Evolutionary conservation across 139 green algal species (phyloP).

Genomic region (Chlamydomonas sphaeroides): DNA sequence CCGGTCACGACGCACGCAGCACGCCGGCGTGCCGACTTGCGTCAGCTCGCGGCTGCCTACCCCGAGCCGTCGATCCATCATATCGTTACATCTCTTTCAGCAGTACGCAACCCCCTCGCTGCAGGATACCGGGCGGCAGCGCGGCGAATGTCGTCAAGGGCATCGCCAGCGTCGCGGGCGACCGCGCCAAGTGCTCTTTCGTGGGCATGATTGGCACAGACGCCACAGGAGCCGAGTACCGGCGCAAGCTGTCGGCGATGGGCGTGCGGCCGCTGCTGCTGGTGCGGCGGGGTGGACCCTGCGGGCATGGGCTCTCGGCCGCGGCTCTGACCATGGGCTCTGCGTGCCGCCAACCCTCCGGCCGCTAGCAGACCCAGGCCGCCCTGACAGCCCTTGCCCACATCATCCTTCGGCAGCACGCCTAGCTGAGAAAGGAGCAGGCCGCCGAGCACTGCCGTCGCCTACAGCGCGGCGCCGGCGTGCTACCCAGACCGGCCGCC

Average conservation of each 20-base stretch:
- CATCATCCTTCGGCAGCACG: too few relatives aligned
- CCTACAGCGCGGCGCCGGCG: too few relatives aligned
- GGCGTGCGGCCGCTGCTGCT: slow-evolving; percentile 71
- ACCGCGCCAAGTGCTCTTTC: slow-evolving; percentile 49
- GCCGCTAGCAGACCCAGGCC: too few relatives aligned
- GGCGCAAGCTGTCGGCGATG: slow-evolving; percentile 52
- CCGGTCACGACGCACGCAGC: too few relatives aligned
- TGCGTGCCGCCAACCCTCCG: background rate
- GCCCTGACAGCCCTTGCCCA: background rate
- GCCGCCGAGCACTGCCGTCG: too few relatives aligned
- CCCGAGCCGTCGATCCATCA: too few relatives aligned
- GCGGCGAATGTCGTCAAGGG: slow-evolving; percentile 85
- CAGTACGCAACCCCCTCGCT: background rate
- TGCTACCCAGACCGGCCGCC: too few relatives aligned
- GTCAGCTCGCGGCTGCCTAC: too few relatives aligned
- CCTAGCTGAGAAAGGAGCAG: too few relatives aligned
- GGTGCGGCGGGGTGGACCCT: slow-evolving; percentile 27
- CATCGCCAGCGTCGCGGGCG: slow-evolving; percentile 48
- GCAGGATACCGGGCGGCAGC: slow-evolving; percentile 75
- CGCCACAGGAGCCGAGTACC: slow-evolving; percentile 64
- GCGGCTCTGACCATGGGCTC: background rate
- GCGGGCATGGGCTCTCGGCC: background rate
- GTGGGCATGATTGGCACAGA: slow-evolving; percentile 82
- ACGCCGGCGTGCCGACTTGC: too few relatives aligned
- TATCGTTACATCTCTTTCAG: too few relatives aligned